Evolutionary conservation across 2,329 filamentous ascomycete species (phyloP).

Genomic region (Ilyonectria destructans): DNA sequence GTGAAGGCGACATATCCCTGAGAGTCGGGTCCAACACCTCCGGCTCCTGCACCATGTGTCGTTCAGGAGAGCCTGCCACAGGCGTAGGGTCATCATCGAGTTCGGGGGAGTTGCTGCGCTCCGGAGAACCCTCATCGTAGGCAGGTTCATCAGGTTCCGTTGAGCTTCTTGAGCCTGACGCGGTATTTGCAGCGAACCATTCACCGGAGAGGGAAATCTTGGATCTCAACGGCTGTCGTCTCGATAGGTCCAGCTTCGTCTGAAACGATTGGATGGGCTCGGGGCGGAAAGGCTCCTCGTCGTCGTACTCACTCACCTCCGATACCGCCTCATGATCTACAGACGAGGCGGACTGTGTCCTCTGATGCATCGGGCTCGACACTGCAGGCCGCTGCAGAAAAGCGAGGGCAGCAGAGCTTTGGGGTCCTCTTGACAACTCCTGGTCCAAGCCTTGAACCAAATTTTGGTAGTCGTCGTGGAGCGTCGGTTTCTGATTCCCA

Average conservation of each 20-base stretch:
- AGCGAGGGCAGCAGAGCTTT: conserved; percentile 32
- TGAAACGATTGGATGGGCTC: conserved; percentile 48
- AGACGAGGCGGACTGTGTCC: conserved; percentile 20
- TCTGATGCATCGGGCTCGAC: conserved; percentile 9
- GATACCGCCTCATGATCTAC: conserved; percentile 58
- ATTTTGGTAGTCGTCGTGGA: conserved; percentile 61
- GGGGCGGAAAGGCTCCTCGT: conserved; percentile 53
- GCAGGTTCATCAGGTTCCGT: conserved; percentile 41
- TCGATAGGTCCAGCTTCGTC: conserved; percentile 39
- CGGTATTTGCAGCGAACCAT: conserved; percentile 43
- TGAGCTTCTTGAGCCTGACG: conserved; percentile 35
- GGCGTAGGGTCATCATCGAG: conserved; percentile 39
- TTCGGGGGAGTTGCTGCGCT: conserved; percentile 40
- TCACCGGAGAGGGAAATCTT: conserved; percentile 46
- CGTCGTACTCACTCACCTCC: conserved; percentile 70
- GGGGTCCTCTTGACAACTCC: conserved; percentile 56
- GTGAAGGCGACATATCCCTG: conserved; percentile 34
- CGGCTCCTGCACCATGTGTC: conserved; percentile 26
- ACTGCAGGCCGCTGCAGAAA: conserved; percentile 44
- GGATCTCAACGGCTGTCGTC: conserved; percentile 48
- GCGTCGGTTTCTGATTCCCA: conserved; percentile 36
- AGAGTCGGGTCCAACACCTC: conserved; percentile 18
- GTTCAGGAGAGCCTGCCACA: conserved; percentile 34
- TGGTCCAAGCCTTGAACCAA: conserved; percentile 61
- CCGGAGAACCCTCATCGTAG: conserved; percentile 30